Evolutionary conservation across 139 green algal genomes (phyloP).

Genomic region (Diplosphaera chodatii): DNA sequence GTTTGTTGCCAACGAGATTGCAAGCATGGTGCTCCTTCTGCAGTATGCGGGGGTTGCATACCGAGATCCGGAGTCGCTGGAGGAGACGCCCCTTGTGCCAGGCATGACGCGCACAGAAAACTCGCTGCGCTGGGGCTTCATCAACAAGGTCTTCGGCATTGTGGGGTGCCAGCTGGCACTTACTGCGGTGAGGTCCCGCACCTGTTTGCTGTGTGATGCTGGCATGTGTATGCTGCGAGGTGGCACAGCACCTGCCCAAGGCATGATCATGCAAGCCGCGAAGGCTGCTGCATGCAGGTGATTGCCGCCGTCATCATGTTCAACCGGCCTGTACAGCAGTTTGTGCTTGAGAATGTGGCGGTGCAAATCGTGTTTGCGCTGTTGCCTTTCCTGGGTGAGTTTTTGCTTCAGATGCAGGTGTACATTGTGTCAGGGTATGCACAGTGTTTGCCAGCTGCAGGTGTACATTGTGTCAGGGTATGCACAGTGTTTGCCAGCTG

Average conservation of each 20-base stretch:
- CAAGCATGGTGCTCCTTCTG: neutral
- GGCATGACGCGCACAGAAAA: constrained; percentile 32
- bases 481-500: too few relatives aligned
- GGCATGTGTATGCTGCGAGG: too few relatives aligned
- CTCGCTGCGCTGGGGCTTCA: constrained; percentile 48
- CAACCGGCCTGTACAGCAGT: constrained; percentile 16
- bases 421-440: too few relatives aligned
- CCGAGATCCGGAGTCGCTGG: constrained; percentile 16
- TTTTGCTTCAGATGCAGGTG: too few relatives aligned
- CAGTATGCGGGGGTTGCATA: neutral
- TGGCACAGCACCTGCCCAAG: too few relatives aligned
- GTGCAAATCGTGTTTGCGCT: constrained; percentile 25
- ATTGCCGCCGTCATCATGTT: constrained; percentile 32
- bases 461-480: too few relatives aligned
- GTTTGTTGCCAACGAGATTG: too few relatives aligned
- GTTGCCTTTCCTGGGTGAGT: constrained; percentile 20
- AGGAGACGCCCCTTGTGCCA: constrained; percentile 24
- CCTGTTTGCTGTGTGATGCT: too few relatives aligned
- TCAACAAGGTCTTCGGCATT: constrained; percentile 55
- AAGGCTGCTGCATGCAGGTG: too few relatives aligned
- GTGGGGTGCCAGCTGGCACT: constrained; percentile 41
- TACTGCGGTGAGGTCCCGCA: constrained; percentile 18
- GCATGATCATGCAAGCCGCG: too few relatives aligned
- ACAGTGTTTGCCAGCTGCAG: too few relatives aligned
- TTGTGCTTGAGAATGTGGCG: constrained; percentile 15